Evolutionary conservation across 2,329 filamentous ascomycete genomes (phyloP).

Genomic region (Neofusicoccum ribis): DNA sequence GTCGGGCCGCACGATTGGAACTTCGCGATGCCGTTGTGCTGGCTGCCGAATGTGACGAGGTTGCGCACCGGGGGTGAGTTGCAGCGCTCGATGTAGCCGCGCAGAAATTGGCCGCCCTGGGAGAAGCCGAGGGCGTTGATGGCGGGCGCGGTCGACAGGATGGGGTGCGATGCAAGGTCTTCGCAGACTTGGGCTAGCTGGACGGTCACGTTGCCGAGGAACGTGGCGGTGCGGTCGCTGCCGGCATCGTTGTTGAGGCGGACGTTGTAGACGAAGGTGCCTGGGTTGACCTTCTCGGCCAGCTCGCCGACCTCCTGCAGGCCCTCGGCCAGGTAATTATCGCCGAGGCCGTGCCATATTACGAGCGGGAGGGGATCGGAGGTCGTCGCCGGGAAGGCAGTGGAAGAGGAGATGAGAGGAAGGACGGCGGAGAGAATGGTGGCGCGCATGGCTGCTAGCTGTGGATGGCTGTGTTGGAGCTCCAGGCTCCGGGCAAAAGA

Average conservation of each 20-base stretch:
- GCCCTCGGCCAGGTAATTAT: slow-evolving; percentile 75
- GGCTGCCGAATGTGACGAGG: slow-evolving; percentile 84
- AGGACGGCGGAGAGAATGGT: slow-evolving; percentile 9
- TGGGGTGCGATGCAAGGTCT: slow-evolving; percentile 72
- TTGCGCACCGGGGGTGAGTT: slow-evolving; percentile 72
- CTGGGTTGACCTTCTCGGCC: slow-evolving; percentile 71
- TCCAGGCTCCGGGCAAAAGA: background rate
- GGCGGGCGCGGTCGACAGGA: slow-evolving; percentile 77
- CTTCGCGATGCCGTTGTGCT: slow-evolving; percentile 87
- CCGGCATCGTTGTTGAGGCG: slow-evolving; percentile 65
- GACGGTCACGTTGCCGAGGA: slow-evolving; percentile 82
- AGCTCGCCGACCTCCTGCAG: slow-evolving; percentile 71
- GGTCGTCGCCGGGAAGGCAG: slow-evolving; percentile 24
- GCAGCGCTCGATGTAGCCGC: slow-evolving; percentile 86
- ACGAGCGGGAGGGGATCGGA: slow-evolving; percentile 69
- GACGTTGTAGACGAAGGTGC: slow-evolving; percentile 81
- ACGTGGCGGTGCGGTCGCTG: slow-evolving; percentile 78
- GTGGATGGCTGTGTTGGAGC: background rate
- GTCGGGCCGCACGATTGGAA: slow-evolving; percentile 71
- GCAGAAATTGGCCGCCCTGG: slow-evolving; percentile 94
- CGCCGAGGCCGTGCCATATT: slow-evolving; percentile 89
- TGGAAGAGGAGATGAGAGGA: slow-evolving; percentile 20
- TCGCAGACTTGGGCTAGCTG: slow-evolving; percentile 77
- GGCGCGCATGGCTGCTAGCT: slow-evolving; percentile 3
- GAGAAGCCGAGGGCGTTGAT: slow-evolving; percentile 93